phyloP scores from a whole-genome alignment of 495 filamentous ascomycete species.

The Hyaloscypha hepaticicola region DNA sequence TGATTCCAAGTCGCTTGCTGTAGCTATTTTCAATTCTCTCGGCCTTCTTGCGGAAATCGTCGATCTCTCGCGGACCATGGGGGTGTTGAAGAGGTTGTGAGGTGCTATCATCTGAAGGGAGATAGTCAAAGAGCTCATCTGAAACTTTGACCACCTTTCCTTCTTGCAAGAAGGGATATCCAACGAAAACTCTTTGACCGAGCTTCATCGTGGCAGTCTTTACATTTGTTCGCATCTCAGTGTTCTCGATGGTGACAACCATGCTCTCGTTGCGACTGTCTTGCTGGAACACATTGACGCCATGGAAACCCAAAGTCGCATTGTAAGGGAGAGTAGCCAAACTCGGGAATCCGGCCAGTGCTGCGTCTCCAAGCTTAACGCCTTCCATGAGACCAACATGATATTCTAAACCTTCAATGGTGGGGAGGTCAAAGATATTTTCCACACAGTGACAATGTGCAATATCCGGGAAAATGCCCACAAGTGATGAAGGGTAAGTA shows the following conservation, averaged over 20 bases:
- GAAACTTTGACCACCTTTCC: slow-evolving; percentile 85
- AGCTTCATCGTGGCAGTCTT: slow-evolving; percentile 75
- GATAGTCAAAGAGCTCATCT: slow-evolving; percentile 91
- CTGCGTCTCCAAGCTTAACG: slow-evolving; percentile 73
- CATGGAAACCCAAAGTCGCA: slow-evolving; percentile 81
- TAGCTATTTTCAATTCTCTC: slow-evolving; percentile 79
- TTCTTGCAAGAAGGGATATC: slow-evolving; percentile 95
- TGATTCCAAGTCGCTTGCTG: slow-evolving; percentile 84
- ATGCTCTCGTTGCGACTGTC: slow-evolving; percentile 97
- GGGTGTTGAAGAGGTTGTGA: slow-evolving; percentile 55
- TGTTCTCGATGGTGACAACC: slow-evolving; percentile 78
- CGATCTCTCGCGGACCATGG: slow-evolving; percentile 76
- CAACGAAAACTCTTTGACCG: slow-evolving; percentile 83
- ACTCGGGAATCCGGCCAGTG: slow-evolving; percentile 90
- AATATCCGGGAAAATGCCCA: slow-evolving; percentile 90
- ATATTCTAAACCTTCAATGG: slow-evolving; percentile 85
- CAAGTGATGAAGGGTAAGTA: slow-evolving; percentile 79
- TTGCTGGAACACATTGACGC: slow-evolving; percentile 94
- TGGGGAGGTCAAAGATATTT: slow-evolving; percentile 92
- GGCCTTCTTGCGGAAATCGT: slow-evolving; percentile 80
- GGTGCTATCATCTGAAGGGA: slow-evolving; percentile 59
- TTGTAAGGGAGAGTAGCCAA: slow-evolving; percentile 79
- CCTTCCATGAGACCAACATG: slow-evolving; percentile 85
- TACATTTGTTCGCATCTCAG: slow-evolving; percentile 66
- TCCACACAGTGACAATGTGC: slow-evolving; percentile 84